Evolutionary conservation across 2,329 filamentous ascomycete species (phyloP).

Genomic region (Trichophyton verrucosum): DNA sequence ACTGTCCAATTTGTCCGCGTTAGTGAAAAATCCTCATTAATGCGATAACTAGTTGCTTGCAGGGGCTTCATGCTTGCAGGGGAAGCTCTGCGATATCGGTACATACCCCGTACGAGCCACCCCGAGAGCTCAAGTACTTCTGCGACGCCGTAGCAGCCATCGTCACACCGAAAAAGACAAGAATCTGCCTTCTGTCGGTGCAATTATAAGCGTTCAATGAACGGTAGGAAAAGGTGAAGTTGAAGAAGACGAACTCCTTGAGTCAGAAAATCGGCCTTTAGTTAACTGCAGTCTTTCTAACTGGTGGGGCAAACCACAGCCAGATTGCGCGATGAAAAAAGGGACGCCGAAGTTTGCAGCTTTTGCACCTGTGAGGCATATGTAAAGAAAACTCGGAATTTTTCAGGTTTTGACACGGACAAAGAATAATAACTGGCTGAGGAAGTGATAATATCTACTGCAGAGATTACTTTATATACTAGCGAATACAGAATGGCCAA

Average conservation of each 20-base stretch:
- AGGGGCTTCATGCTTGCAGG: not conserved
- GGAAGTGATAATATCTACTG: no score
- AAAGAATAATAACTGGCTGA: not conserved
- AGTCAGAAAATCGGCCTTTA: not conserved
- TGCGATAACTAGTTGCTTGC: not conserved
- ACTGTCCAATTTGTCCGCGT: conserved; percentile 15
- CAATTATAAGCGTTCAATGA: not conserved
- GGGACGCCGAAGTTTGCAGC: not conserved
- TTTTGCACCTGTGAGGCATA: not conserved
- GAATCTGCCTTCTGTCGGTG: not conserved
- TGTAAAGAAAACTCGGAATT: not conserved
- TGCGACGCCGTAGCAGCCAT: conserved; percentile 34
- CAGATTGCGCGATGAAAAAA: not conserved
- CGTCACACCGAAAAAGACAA: not conserved
- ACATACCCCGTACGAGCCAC: conserved; percentile 50
- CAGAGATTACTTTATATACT: not conserved
- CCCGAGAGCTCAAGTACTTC: conserved; percentile 50
- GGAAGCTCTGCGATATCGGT: conserved; percentile 1
- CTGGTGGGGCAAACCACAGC: not conserved
- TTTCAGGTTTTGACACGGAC: no score
- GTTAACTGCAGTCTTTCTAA: not conserved
- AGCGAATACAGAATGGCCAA: conserved; percentile 18
- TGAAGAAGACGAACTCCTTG: not conserved
- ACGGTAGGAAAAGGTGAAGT: not conserved
- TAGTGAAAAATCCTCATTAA: not conserved